Conservation (phyloP, 345 rosid genomes). For the Ailanthus altissimus region DNA sequence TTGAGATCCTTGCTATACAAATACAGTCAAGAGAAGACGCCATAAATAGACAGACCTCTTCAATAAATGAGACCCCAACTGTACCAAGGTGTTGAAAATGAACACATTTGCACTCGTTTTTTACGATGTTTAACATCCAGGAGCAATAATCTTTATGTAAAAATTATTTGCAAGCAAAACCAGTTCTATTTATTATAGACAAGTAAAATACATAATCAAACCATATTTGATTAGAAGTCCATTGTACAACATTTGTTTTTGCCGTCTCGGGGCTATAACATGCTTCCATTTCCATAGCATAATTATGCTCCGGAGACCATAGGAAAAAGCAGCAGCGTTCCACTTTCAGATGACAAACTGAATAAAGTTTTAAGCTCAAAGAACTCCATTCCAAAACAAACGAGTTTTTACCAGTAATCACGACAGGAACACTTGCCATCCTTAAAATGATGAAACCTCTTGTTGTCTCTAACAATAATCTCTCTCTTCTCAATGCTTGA, state of each 20-base stretch:
- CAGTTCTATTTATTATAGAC: background rate
- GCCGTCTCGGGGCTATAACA: background rate
- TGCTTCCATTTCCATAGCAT: background rate
- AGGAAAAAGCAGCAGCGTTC: background rate
- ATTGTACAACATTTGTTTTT: too few species aligned
- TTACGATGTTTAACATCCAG: background rate
- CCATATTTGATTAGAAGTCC: background rate
- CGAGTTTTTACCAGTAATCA: conserved; percentile 17
- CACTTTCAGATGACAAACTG: background rate
- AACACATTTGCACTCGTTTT: background rate
- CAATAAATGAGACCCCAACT: background rate
- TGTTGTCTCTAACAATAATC: conserved; percentile 22
- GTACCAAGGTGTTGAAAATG: background rate
- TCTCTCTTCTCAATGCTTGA: conserved; percentile 15
- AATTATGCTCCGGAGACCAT: background rate
- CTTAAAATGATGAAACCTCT: conserved; percentile 21
- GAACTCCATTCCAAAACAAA: background rate
- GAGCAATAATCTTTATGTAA: background rate
- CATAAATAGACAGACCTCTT: too few species aligned
- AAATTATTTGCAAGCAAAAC: background rate
- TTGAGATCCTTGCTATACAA: background rate
- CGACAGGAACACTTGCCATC: conserved; percentile 17
- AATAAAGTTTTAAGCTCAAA: background rate
- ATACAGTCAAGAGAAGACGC: background rate
- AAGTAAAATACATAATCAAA: too few species aligned